Percentiles rank a stretch among this genome's conserved stretches.
phyloP scores from a whole-genome alignment of 805 yeast species.

The baker's yeast (Saccharomyces cerevisiae) region DNA sequence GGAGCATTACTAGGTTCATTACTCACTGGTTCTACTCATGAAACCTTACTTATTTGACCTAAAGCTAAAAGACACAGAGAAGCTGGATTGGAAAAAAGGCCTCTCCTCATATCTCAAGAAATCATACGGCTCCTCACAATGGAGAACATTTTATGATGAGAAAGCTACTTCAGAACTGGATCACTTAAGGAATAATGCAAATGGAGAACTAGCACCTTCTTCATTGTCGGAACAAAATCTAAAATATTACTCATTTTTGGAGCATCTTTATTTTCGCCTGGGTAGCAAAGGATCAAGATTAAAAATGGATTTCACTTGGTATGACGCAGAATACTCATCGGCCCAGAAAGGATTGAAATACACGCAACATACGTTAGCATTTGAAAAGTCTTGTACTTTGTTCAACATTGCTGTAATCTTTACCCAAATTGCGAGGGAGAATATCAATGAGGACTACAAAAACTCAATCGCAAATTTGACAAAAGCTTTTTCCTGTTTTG shows the following conservation, averaged over 20 bases:
- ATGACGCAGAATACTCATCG: constrained; percentile 54
- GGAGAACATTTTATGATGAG: constrained; percentile 26
- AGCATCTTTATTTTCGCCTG: constrained; percentile 66
- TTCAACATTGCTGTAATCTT: constrained; percentile 68
- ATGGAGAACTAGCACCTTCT: constrained; percentile 27
- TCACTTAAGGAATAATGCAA: constrained; percentile 25
- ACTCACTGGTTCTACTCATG: constrained; percentile 10
- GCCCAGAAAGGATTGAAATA: constrained; percentile 30
- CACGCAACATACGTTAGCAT: constrained; percentile 74
- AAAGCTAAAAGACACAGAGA: constrained; percentile 26
- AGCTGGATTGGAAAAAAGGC: constrained; percentile 25
- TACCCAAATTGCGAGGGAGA: constrained; percentile 41
- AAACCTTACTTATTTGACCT: constrained; percentile 19
- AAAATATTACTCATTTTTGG: constrained; percentile 73
- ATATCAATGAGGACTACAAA: constrained; percentile 40
- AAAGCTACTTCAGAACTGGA: constrained; percentile 21
- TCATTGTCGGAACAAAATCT: constrained; percentile 34
- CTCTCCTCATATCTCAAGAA: constrained; percentile 24
- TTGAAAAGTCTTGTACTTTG: constrained; percentile 79
- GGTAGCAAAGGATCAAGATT: constrained; percentile 55
- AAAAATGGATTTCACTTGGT: constrained; percentile 65
- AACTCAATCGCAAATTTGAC: constrained; percentile 54
- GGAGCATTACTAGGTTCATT: background rate
- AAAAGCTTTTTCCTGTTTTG: constrained; percentile 70
- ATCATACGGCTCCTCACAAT: constrained; percentile 26